These are phyloP conservation scores for Zychaea mexicana DNA, from an alignment of 371 early-diverging fungal species.

Conservation along the genomic window DNA sequence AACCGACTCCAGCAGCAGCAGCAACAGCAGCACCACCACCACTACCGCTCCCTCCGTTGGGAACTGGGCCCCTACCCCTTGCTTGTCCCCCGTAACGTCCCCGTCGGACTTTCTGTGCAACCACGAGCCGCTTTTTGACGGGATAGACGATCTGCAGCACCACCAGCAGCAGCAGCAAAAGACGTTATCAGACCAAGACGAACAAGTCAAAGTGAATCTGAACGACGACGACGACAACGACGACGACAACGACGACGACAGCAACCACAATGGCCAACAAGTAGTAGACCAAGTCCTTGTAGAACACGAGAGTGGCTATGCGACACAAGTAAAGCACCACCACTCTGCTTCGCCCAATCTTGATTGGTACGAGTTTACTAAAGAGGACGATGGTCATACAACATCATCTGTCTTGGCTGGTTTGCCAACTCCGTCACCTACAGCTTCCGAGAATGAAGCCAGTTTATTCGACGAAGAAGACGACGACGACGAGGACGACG, in stretches of 20 bases:
- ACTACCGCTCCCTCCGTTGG: slow-evolving; percentile 8
- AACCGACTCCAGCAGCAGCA: neutral
- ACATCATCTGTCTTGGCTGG: slow-evolving; percentile 1
- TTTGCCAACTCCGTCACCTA: slow-evolving; percentile 11
- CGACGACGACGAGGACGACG: neutral
- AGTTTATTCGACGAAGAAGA: slow-evolving; percentile 7
- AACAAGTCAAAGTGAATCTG: no score
- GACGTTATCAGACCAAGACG: neutral
- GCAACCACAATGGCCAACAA: neutral
- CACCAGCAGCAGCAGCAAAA: slow-evolving; percentile 12
- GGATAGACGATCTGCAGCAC: slow-evolving; percentile 27
- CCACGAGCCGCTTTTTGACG: slow-evolving; percentile 41
- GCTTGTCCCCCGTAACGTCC: slow-evolving; percentile 41
- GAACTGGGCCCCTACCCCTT: slow-evolving; percentile 31
- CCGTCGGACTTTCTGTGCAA: slow-evolving; percentile 43
- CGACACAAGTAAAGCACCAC: neutral
- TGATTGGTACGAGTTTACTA: slow-evolving; percentile 12
- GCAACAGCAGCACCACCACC: neutral
- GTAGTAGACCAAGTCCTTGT: neutral
- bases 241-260: neutral
- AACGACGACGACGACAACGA: neutral
- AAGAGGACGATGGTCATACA: slow-evolving; percentile 9
- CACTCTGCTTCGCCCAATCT: neutral
- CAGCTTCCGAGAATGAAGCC: slow-evolving; percentile 9
- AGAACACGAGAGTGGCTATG: no score